A percentile compares a stretch with the other conserved stretches of the same genome.
phyloP scores from a whole-genome alignment of 148 eudicot species.

The Drosera capensis region DNA sequence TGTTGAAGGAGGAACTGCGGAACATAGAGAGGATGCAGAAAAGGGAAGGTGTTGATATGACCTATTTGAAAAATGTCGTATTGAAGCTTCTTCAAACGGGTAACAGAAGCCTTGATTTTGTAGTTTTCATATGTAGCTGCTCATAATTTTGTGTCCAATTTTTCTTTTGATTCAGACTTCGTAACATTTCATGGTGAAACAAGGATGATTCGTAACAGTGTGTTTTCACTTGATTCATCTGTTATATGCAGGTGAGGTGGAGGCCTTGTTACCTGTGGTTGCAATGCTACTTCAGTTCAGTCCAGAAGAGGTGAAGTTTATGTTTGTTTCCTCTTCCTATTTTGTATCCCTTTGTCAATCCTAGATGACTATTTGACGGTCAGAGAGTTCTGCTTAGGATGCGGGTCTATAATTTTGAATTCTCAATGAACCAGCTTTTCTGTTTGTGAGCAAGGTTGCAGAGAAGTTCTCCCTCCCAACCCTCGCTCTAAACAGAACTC shows the following conservation, averaged over 20 bases:
- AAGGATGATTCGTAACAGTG: background rate
- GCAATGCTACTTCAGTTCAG: slow-evolving; percentile 99
- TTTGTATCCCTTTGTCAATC: background rate
- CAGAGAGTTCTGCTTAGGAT: too few relatives aligned
- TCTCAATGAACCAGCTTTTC: too few relatives aligned
- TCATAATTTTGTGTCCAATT: background rate
- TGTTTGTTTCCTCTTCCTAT: slow-evolving; percentile 5
- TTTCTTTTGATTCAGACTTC: background rate
- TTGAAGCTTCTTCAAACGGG: slow-evolving; percentile 98
- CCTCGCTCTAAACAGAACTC: too few relatives aligned
- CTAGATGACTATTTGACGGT: background rate
- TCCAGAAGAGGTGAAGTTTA: slow-evolving; percentile 73
- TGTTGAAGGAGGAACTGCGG: slow-evolving; percentile 93
- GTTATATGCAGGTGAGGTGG: slow-evolving; percentile 68
- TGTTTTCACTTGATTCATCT: background rate
- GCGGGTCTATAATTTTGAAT: too few relatives aligned
- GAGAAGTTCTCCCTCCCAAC: too few relatives aligned
- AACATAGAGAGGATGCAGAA: slow-evolving; percentile 78
- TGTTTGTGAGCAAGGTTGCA: too few relatives aligned
- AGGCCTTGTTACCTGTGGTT: slow-evolving; percentile 81
- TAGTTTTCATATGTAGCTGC: background rate
- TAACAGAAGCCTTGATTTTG: slow-evolving; percentile 7
- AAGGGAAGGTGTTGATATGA: slow-evolving; percentile 98
- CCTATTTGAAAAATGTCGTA: slow-evolving; percentile 88
- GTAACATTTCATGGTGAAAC: background rate